Conservation (phyloP, 495 filamentous ascomycete species). For the Glonium stellatum region DNA sequence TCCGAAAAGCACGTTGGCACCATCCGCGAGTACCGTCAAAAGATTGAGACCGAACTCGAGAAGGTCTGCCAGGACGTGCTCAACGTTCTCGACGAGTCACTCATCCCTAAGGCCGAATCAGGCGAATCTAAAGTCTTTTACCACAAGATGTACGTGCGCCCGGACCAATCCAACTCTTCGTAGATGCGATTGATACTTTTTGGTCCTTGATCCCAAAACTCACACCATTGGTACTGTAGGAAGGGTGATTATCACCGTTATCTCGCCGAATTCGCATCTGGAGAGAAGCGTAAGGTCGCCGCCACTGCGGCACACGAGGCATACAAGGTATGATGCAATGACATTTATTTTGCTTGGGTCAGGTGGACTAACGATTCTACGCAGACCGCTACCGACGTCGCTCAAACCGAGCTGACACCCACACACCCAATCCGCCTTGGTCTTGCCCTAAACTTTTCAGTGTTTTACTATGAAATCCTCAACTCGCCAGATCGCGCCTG, state of each 20-base stretch:
- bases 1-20: conserved; percentile 92
- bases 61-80: conserved; percentile 98
- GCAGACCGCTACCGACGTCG: conserved; percentile 86
- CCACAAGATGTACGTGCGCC: conserved; percentile 89
- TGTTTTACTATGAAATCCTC: conserved; percentile 99
- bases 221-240: conserved; percentile 47
- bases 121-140: conserved; percentile 99
- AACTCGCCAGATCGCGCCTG: conserved; percentile 98
- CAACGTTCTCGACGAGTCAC: conserved; percentile 85
- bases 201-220: conserved; percentile 6
- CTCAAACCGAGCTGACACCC: conserved; percentile 93
- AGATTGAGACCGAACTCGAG: conserved; percentile 98
- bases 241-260: conserved; percentile 99
- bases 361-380: not conserved
- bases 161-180: not conserved
- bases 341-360: not conserved
- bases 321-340: conserved; percentile 62
- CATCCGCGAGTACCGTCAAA: conserved; percentile 96
- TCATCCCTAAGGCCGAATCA: conserved; percentile 96
- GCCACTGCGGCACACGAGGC: conserved; percentile 93
- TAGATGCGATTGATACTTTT: not conserved
- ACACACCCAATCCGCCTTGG: conserved; percentile 99
- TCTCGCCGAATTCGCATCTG: conserved; percentile 95
- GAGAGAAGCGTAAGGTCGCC: conserved; percentile 95
- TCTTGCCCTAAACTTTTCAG: conserved; percentile 98